These are phyloP conservation scores for Auriscalpium orientale DNA, from an alignment of 768 basidiomycete genomes.

Conservation along the genomic window DNA sequence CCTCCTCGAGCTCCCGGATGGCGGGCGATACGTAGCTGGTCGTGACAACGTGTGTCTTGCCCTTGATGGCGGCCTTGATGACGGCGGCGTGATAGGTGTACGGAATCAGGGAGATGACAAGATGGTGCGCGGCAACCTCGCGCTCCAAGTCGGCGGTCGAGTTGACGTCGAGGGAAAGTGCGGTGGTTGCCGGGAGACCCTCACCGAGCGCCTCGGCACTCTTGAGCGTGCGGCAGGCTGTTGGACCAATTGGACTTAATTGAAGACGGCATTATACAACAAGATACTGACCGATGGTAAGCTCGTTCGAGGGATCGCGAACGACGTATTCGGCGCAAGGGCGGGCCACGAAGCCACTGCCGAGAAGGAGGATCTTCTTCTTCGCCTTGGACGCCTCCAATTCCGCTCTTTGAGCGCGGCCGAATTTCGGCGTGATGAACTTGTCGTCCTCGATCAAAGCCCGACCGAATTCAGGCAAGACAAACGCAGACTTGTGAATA, in stretches of 20 bases:
- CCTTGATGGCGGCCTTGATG: constrained; percentile 84
- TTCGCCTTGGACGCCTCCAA: constrained; percentile 39
- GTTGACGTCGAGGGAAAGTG: constrained; percentile 77
- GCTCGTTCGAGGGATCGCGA: constrained; percentile 67
- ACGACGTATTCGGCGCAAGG: constrained; percentile 95
- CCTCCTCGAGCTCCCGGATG: constrained; percentile 79
- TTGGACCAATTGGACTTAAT: not conserved
- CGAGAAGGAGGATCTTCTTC: constrained; percentile 80
- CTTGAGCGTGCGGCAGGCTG: constrained; percentile 83
- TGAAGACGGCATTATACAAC: not conserved
- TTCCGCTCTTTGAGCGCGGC: constrained; percentile 45
- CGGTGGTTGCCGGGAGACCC: constrained; percentile 61
- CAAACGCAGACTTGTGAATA: constrained; percentile 77
- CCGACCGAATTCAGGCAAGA: constrained; percentile 88
- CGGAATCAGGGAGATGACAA: constrained; percentile 95
- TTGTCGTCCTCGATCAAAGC: constrained; percentile 65
- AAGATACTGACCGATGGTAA: constrained; percentile 67
- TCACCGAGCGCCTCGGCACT: constrained; percentile 64
- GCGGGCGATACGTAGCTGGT: constrained; percentile 91
- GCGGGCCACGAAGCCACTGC: constrained; percentile 90
- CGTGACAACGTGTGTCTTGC: constrained; percentile 90
- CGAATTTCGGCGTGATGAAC: constrained; percentile 69
- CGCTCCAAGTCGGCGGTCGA: constrained; percentile 65
- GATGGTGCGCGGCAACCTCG: constrained; percentile 77
- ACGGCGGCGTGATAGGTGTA: constrained; percentile 87